A percentile compares a stretch with the other conserved stretches of the same genome.
Evolutionary conservation across 2,329 filamentous ascomycete genomes (phyloP).

Genomic region (Talaromyces verruculosus): DNA sequence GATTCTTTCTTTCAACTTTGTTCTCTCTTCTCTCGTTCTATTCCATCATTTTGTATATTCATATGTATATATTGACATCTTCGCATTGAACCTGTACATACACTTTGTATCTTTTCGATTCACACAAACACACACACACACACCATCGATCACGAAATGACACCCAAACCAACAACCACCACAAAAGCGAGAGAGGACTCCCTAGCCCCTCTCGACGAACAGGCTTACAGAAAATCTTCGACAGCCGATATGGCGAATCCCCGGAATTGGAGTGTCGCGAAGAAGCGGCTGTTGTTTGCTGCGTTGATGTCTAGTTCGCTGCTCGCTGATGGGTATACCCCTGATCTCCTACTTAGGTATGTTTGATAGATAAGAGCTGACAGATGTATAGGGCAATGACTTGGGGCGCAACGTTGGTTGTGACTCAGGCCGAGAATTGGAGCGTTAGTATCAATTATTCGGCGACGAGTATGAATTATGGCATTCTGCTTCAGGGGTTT

Average conservation of each 20-base stretch:
- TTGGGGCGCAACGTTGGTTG: conserved; percentile 43
- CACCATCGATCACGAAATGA: background rate
- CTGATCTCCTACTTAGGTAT: no score
- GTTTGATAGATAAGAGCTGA: background rate
- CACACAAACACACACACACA: no score
- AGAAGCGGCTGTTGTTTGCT: conserved; percentile 35
- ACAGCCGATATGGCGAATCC: conserved; percentile 27
- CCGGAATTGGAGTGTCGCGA: conserved; percentile 31
- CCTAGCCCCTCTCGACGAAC: background rate
- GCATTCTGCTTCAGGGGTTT: conserved; percentile 41
- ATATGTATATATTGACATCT: conserved; percentile 2
- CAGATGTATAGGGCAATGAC: conserved; percentile 35
- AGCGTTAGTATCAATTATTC: conserved; percentile 34
- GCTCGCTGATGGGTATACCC: conserved; percentile 36
- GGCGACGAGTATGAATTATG: conserved; percentile 43
- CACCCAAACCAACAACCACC: conserved; percentile 1
- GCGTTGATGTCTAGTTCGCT: conserved; percentile 39
- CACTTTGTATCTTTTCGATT: background rate
- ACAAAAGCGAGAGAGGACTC: conserved; percentile 6
- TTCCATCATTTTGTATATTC: background rate
- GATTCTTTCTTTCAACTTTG: background rate
- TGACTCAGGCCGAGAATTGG: conserved; percentile 41
- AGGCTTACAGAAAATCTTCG: background rate
- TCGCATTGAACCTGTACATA: background rate
- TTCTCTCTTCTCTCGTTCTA: background rate